Conservation (phyloP, 2,329 filamentous ascomycete genomes). For the Neofusicoccum ribis region DNA sequence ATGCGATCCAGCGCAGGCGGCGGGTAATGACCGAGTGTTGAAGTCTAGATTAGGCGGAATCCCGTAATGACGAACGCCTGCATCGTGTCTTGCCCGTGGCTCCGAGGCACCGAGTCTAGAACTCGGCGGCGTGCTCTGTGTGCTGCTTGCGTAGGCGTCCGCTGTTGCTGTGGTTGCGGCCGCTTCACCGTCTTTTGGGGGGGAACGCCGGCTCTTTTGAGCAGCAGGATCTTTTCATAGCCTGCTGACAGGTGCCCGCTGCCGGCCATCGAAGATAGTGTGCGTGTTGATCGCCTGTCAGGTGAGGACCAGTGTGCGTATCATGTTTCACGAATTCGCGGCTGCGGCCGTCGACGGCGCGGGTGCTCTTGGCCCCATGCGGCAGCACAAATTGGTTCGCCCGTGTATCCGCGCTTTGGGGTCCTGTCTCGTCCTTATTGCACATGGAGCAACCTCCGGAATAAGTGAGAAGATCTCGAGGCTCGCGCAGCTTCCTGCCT, state of each 20-base stretch:
- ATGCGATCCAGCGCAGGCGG: constrained; percentile 10
- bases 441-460: constrained; percentile 10
- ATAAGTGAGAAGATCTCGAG: constrained; percentile 10
- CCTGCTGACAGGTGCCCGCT: background rate
- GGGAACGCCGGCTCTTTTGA: background rate
- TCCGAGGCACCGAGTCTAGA: constrained; percentile 3
- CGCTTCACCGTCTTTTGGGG: constrained; percentile 17
- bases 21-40: constrained; percentile 6
- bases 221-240: background rate
- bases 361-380: constrained; percentile 15
- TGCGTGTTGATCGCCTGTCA: constrained; percentile 5
- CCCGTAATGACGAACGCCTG: constrained; percentile 13
- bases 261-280: background rate
- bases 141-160: background rate
- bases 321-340: constrained; percentile 15
- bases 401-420: constrained; percentile 10
- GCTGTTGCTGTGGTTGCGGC: constrained; percentile 2
- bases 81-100: constrained; percentile 1
- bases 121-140: background rate
- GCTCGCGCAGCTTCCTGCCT: background rate
- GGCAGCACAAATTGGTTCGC: constrained; percentile 15
- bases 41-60: constrained; percentile 2
- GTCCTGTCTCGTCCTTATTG: constrained; percentile 5
- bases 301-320: constrained; percentile 10
- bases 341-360: background rate